Evolutionary conservation across 2,329 filamentous ascomycete genomes (phyloP), one percentile per base, ranked within the genome.

Genomic region (Stagonosporopsis rhizophila): DNA sequence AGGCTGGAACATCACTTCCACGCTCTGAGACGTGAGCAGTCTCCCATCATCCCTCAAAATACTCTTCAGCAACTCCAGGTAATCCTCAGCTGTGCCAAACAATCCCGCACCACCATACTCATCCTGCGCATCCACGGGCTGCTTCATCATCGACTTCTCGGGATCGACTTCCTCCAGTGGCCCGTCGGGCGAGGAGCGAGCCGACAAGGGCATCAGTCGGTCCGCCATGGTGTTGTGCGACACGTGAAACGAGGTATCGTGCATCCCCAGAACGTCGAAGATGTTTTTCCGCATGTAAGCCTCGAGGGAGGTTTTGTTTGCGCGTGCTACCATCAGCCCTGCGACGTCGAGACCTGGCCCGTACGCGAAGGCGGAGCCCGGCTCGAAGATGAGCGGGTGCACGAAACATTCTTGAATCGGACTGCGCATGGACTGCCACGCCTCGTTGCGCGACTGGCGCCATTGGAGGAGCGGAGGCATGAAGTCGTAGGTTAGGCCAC

Each of bases 351-450:
- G 50, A 17, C 68, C 56, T 44, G 50, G 41, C 2, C 66, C 67
- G 35, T 73, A 71, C 0, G 58, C 48, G 46, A 56, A 70, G 0
- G 41, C 53, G n/a, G 56, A 60, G 17, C 68, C 67, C 1, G 69
- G 68, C 44, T 72, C 69, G 47, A 65, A 71, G n/a, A 70, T 8
- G 9, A 72, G 59, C 6, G 67, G 68, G 11, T 52, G 52, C 3
- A 34, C 38, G 38, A 59, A 65, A 5, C 55, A 53, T 28, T 65
- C 54, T 4, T 40, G 34, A 11, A 69, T 55, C 7, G 56, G 46
- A 8, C 55, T 49, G 19, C 44, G 55, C 58, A 62, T 56, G 2
- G 37, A 23, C 15, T 51, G 38, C 9, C 47, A 47, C 19, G 37
- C 42, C 37, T 65, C 59, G 34, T 53, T 58, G 3, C 55, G 60